Evolutionary conservation across 352 stramenopile genomes (phyloP).

Genomic region (Pythium phragmiticola): DNA sequence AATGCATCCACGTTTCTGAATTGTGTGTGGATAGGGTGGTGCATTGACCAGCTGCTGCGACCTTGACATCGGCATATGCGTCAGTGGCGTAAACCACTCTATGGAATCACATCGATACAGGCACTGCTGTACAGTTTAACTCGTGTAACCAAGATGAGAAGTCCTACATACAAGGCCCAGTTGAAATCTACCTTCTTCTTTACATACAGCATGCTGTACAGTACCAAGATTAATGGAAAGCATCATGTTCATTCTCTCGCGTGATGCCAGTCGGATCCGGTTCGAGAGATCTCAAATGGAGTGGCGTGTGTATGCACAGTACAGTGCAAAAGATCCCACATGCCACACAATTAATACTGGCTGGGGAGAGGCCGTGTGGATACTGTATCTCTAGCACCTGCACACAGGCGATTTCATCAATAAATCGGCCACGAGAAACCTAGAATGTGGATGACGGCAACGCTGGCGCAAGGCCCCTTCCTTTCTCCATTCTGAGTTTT

Average conservation of each 20-base stretch:
- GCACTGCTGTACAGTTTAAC: neutral
- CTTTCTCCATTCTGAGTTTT: too few relatives aligned
- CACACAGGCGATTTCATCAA: constrained; percentile 7
- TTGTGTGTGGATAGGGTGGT: neutral
- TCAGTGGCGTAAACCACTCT: neutral
- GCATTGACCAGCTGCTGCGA: neutral
- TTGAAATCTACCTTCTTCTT: too few relatives aligned
- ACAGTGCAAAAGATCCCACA: neutral
- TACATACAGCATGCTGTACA: too few relatives aligned
- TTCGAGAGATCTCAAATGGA: neutral
- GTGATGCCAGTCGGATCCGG: neutral
- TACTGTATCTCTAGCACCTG: neutral
- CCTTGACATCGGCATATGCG: neutral
- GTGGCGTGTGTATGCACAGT: neutral
- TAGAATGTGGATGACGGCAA: neutral
- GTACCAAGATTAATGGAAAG: too few relatives aligned
- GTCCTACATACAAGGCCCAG: neutral
- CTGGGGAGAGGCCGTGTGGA: neutral
- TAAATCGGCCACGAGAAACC: constrained; percentile 19
- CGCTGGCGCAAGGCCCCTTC: constrained; percentile 1
- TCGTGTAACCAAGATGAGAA: constrained; percentile 1
- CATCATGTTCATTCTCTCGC: neutral
- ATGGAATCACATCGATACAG: neutral
- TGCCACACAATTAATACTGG: neutral
- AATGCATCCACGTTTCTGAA: neutral